A percentile compares a stretch with the other conserved stretches of the same genome.
These are phyloP conservation scores for Phyllosticta capitalensis DNA, from an alignment of 2,329 filamentous ascomycete genomes.

Conservation along the genomic window DNA sequence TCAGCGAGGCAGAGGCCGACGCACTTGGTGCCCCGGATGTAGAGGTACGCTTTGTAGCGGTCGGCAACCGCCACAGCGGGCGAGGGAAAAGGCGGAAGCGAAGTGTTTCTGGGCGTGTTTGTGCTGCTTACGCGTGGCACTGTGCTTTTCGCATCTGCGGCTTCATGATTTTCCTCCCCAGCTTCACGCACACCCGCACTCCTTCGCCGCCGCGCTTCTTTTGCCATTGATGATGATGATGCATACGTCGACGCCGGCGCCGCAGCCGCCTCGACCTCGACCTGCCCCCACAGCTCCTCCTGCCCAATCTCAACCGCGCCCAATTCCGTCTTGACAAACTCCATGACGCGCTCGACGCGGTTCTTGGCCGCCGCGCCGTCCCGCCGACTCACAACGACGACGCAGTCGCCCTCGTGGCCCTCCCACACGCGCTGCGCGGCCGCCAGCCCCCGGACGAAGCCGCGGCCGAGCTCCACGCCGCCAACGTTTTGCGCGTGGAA, in stretches of 20 bases:
- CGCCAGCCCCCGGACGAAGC: constrained; percentile 44
- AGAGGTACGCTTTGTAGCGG: constrained; percentile 52
- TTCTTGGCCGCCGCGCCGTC: constrained; percentile 44
- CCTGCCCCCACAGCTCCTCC: constrained; percentile 47
- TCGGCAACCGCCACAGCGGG: constrained; percentile 19
- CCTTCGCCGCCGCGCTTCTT: constrained; percentile 3
- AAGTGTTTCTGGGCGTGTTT: background rate
- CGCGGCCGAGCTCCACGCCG: constrained; percentile 52
- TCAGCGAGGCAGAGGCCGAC: constrained; percentile 54
- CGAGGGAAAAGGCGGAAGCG: background rate
- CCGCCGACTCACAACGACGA: constrained; percentile 49
- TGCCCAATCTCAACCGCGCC: constrained; percentile 51
- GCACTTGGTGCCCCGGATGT: constrained; percentile 52
- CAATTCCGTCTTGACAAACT: constrained; percentile 54
- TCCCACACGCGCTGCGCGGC: constrained; percentile 44
- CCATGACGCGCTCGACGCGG: constrained; percentile 44
- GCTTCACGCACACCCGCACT: background rate
- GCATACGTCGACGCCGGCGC: background rate
- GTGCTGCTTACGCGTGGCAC: background rate
- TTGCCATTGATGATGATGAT: background rate
- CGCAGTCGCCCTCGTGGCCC: constrained; percentile 36
- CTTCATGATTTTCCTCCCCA: too few relatives aligned
- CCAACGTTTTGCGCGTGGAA: constrained; percentile 54
- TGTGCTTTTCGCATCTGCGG: background rate
- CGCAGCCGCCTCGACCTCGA: constrained; percentile 12